phyloP scores from a whole-genome alignment of 2,329 filamentous ascomycete species.

The Sclerotinia trifoliorum region DNA sequence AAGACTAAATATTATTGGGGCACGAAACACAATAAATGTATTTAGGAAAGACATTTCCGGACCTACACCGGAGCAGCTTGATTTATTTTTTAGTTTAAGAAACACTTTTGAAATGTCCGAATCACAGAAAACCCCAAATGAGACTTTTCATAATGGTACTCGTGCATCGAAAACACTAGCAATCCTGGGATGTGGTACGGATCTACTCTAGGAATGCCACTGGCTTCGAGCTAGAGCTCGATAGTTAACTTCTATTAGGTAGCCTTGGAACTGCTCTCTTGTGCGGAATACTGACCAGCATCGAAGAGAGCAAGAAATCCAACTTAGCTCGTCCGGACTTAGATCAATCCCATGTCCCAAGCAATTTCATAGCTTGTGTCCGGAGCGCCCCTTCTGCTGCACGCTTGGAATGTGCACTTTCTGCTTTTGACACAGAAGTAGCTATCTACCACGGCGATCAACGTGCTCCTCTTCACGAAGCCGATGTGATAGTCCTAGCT shows the following conservation, averaged over 20 bases:
- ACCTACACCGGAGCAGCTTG: background rate
- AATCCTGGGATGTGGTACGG: constrained; percentile 21
- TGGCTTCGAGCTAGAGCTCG: background rate
- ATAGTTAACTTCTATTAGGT: constrained; percentile 10
- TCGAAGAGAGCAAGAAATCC: constrained; percentile 17
- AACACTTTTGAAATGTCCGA: constrained; percentile 6
- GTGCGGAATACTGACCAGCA: constrained; percentile 17
- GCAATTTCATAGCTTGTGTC: constrained; percentile 18
- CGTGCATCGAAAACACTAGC: constrained; percentile 12
- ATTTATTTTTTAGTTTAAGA: background rate
- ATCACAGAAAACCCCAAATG: background rate
- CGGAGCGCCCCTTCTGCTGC: constrained; percentile 56
- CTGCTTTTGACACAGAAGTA: constrained; percentile 65
- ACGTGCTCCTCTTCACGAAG: constrained; percentile 68
- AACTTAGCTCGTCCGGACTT: background rate
- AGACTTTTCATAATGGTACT: background rate
- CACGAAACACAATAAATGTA: constrained; percentile 5
- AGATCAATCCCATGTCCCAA: background rate
- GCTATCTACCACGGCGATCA: constrained; percentile 67
- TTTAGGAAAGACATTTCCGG: constrained; percentile 6
- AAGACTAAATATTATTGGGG: background rate
- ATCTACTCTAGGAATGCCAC: constrained; percentile 1
- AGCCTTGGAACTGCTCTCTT: constrained; percentile 21
- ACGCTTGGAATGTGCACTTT: constrained; percentile 60
- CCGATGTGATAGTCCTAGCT: constrained; percentile 67